Conservation (phyloP, 2,329 filamentous ascomycete genomes). For the Aphanocladium album region DNA sequence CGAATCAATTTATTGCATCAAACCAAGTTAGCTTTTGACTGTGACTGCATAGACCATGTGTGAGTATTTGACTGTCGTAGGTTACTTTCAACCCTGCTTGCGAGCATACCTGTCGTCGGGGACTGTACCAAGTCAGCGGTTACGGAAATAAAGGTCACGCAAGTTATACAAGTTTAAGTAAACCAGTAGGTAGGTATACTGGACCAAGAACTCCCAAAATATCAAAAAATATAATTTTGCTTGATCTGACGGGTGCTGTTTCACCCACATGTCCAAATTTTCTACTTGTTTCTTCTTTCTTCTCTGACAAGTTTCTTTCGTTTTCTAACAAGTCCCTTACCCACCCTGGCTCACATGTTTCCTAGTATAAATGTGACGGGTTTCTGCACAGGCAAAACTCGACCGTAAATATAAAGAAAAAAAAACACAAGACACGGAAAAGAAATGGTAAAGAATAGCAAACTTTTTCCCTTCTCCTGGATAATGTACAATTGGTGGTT, state of each 20-base stretch:
- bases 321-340: not conserved
- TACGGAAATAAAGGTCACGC: too few relatives aligned
- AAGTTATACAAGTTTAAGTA: too few relatives aligned
- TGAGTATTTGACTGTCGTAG: too few relatives aligned
- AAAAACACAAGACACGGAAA: not conserved
- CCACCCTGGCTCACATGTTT: not conserved
- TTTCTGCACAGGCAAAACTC: not conserved
- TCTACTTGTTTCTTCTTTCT: not conserved
- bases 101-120: too few relatives aligned
- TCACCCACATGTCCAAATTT: constrained; percentile 8
- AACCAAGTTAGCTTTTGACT: not conserved
- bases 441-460: constrained; percentile 1
- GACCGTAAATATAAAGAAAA: not conserved
- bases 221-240: not conserved
- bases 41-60: not conserved
- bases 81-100: too few relatives aligned
- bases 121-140: too few relatives aligned
- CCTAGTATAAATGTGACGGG: not conserved
- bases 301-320: not conserved
- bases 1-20: not conserved
- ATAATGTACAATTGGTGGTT: constrained; percentile 4
- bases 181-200: not conserved
- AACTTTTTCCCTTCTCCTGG: not conserved
- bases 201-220: not conserved
- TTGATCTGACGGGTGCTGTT: constrained; percentile 1